Evolutionary conservation across 2,329 filamentous ascomycete genomes (phyloP).

Genomic region (Clarireedia paspali): DNA sequence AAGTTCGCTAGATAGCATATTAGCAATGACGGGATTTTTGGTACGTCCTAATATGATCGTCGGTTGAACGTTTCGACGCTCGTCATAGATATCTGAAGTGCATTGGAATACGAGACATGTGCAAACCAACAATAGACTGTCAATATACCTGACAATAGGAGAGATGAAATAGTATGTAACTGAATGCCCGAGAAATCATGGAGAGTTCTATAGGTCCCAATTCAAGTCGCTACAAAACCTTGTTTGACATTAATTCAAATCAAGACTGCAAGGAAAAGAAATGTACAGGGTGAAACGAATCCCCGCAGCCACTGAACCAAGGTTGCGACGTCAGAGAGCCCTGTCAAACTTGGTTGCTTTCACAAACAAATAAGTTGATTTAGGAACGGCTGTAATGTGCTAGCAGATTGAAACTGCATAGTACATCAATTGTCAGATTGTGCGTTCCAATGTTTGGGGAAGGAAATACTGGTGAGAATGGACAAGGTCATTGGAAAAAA

Average conservation of each 20-base stretch:
- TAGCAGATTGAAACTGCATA: slow-evolving; percentile 47
- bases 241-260: no score
- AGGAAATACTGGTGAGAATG: background rate
- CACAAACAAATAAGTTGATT: slow-evolving; percentile 32
- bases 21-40: no score
- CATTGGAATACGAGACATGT: no score
- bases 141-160: no score
- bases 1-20: no score
- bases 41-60: no score
- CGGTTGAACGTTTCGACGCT: no score
- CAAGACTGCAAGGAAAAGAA: background rate
- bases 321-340: slow-evolving; percentile 54
- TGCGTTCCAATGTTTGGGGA: background rate
- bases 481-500: background rate
- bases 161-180: no score
- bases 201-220: background rate
- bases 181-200: background rate
- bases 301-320: slow-evolving; percentile 40
- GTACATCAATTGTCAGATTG: slow-evolving; percentile 23
- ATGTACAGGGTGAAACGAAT: slow-evolving; percentile 51
- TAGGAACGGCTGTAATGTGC: slow-evolving; percentile 40
- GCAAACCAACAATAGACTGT: no score
- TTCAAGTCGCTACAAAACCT: no score
- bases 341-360: slow-evolving; percentile 24
- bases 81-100: no score